Evolutionary conservation across 768 basidiomycete genomes (phyloP).

Genomic region (Cyclocybe cylindracea): DNA sequence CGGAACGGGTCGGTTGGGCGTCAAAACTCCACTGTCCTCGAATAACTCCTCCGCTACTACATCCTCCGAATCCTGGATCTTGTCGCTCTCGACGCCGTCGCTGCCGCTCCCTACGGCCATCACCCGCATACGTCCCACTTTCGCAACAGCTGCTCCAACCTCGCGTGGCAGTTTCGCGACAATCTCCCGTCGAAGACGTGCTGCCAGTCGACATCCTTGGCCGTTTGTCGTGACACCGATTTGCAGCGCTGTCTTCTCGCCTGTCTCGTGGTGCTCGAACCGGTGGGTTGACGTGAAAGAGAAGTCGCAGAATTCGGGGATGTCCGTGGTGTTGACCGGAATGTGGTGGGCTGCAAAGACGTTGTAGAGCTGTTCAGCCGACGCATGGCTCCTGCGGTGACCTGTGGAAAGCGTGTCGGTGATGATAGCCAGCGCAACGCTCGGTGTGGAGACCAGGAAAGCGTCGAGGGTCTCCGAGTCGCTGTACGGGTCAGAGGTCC

Average conservation of each 20-base stretch:
- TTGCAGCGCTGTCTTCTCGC: constrained; percentile 56
- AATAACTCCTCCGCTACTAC: constrained; percentile 42
- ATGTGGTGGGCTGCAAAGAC: constrained; percentile 61
- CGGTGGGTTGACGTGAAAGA: constrained; percentile 86
- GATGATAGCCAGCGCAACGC: constrained; percentile 63
- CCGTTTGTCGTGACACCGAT: constrained; percentile 91
- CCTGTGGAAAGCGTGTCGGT: constrained; percentile 70
- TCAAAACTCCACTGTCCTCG: constrained; percentile 55
- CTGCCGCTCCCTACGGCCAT: constrained; percentile 40
- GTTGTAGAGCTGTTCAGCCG: constrained; percentile 58
- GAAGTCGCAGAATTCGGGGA: constrained; percentile 86
- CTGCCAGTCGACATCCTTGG: constrained; percentile 82
- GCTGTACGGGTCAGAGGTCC: constrained; percentile 29
- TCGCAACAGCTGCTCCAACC: constrained; percentile 72
- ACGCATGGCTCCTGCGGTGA: constrained; percentile 44
- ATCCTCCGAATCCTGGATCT: constrained; percentile 18
- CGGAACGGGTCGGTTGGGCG: constrained; percentile 73
- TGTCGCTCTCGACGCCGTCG: constrained; percentile 18
- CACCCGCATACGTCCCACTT: constrained; percentile 67
- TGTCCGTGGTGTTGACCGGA: constrained; percentile 85
- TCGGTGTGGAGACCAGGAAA: constrained; percentile 37
- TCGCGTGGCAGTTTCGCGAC: constrained; percentile 71
- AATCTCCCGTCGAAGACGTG: constrained; percentile 81
- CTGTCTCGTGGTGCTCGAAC: constrained; percentile 54
- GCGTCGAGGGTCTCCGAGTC: constrained; percentile 49